Evolutionary conservation across 148 eudicot species (phyloP).

Genomic region (Rhododendron kiyosumense): DNA sequence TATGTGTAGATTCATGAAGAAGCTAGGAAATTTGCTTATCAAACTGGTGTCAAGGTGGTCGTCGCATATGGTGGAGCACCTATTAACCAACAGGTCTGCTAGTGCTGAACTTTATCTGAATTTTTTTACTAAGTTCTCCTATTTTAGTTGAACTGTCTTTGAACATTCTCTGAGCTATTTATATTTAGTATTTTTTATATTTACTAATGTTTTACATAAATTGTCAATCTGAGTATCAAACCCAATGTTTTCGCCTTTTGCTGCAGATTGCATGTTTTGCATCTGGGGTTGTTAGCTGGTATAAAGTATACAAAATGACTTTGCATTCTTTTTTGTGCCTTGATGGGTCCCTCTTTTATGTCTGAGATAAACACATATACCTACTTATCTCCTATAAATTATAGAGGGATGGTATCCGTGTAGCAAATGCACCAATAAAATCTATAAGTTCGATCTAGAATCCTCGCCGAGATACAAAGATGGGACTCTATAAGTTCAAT

Average conservation of each 20-base stretch:
- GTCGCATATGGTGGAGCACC: conserved; percentile 61
- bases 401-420: not conserved
- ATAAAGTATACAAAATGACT: not conserved
- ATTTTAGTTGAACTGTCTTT: not conserved
- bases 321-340: not conserved
- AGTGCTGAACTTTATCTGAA: not conserved
- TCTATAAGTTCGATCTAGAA: not conserved
- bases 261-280: not conserved
- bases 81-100: conserved; percentile 40
- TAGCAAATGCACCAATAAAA: not conserved
- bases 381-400: not conserved
- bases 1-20: conserved; percentile 44
- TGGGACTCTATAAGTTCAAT: not conserved
- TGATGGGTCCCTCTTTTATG: not conserved
- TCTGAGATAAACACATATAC: not conserved
- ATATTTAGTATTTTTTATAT: not conserved
- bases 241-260: not conserved
- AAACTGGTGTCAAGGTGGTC: conserved; percentile 54
- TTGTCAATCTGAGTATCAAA: not conserved
- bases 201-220: not conserved
- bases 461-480: not conserved
- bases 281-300: not conserved
- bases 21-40: conserved; percentile 44
- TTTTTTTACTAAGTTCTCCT: not conserved
- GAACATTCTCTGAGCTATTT: not conserved